Percentiles rank a stretch among this genome's conserved stretches.
Conservation (phyloP, 2,329 filamentous ascomycete genomes). For the Rutstroemia sp. region DNA sequence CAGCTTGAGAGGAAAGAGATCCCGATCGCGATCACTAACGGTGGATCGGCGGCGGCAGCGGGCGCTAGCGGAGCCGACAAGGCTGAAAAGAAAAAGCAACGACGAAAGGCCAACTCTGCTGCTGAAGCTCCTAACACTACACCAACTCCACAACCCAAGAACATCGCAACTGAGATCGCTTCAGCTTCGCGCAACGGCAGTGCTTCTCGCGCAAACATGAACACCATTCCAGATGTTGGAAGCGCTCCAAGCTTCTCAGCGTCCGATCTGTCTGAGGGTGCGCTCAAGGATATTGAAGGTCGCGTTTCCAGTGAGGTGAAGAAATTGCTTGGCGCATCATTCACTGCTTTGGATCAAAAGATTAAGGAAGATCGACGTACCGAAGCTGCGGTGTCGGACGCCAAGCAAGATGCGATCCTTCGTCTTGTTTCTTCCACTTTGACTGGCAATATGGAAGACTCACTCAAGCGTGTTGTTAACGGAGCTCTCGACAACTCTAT, state of each 20-base stretch:
- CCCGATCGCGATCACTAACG: slow-evolving; percentile 16
- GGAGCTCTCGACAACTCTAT: slow-evolving; percentile 63
- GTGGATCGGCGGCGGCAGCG: slow-evolving; percentile 16
- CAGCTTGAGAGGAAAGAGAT: slow-evolving; percentile 29
- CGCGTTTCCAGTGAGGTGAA: slow-evolving; percentile 42
- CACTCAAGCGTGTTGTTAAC: slow-evolving; percentile 43
- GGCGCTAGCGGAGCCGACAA: slow-evolving; percentile 40
- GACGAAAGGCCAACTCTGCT: slow-evolving; percentile 55
- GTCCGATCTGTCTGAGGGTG: slow-evolving; percentile 34
- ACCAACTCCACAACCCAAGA: slow-evolving; percentile 18
- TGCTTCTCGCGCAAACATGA: slow-evolving; percentile 17
- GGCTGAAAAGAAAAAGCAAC: slow-evolving; percentile 55
- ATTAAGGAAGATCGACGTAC: slow-evolving; percentile 61
- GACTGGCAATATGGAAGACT: slow-evolving; percentile 57
- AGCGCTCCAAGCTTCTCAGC: slow-evolving; percentile 8
- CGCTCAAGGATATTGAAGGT: slow-evolving; percentile 40
- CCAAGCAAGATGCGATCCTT: slow-evolving; percentile 64
- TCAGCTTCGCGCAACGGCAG: slow-evolving; percentile 23
- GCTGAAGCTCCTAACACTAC: slow-evolving; percentile 13
- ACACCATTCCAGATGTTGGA: slow-evolving; percentile 11
- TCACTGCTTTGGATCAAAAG: slow-evolving; percentile 55
- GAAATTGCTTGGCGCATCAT: slow-evolving; percentile 46
- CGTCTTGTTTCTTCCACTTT: slow-evolving; percentile 61
- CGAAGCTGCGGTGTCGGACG: slow-evolving; percentile 52
- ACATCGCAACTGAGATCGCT: slow-evolving; percentile 28